Base-by-base conservation (phyloP, 192 early-diverging fungal genomes). In the Dispira parvispora region DNA sequence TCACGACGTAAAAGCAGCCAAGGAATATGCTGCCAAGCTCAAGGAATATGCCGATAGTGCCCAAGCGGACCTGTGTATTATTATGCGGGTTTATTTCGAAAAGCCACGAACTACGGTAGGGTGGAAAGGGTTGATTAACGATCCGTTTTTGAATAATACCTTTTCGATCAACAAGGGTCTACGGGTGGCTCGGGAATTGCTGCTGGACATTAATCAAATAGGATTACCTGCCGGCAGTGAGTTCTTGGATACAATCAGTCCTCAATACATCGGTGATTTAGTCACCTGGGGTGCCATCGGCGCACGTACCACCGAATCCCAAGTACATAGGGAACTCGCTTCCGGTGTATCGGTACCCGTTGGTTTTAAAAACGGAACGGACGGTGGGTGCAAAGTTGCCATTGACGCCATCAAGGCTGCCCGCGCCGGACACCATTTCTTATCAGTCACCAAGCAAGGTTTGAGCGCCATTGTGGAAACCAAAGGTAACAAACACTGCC, bases 51-150 rank as follows among this genome's bases (percentile, higher is more conserved):
- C 80, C 21, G 73, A 82, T 11, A 66, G 71, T 25, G 75, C 73
- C 2, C 62, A 64, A 38, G 75, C 79, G 27, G 87, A 91, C 54
- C 68, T 90, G 69, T 77, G 74, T 23, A 82, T 90, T 32, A 69
- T 90, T 32, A 90, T 90, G 88, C 78, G 88, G 56, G 84, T 86
- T 46, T 90, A 90, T 78, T 90, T 90, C 77, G 88, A 89, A 71
- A 90, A 90, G 71, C 88, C 88, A 11, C 75, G 87, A 62, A 87
- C 85, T 12, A 88, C 84, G 16, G 80, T 90, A 12, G 91, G 92
- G 18, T 97, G 92, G 92, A 95, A 95, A 71, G 94, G 92, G 26
- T 77, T 96, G 43, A 96, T 89, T 69, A 88, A 88, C 68, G 88
- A 88, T 63, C 86, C 87, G 26, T 70, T 77, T 26, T 71, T 88